Evolutionary conservation across 805 yeast genomes (phyloP), one percentile per base, ranked within the genome.

Genomic region (Candida maesae): DNA sequence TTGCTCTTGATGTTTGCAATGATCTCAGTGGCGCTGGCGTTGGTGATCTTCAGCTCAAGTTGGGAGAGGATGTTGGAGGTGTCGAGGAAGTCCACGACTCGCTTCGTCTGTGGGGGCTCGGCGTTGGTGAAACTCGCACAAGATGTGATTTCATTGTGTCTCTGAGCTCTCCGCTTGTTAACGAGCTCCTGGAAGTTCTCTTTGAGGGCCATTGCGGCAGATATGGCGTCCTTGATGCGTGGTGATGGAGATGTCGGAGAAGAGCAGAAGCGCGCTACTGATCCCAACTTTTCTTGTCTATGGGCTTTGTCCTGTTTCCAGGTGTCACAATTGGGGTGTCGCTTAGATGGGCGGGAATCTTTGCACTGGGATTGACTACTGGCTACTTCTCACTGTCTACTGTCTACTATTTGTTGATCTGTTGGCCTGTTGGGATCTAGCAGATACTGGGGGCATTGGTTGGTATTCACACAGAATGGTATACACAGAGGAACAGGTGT

Each of bases 31-130:
- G 66, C 68, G 17, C 56, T 42, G 9, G 66, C 42, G 10, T 59
- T 60, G 2, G 76, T 71, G 36, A 73, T 72, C 33, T 55, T 65
- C 6, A 63, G 46, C 42, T 71, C 76, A 8, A 3, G 2, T 4
- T 15, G 19, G 6, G 27, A 12, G n/a, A 33, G 35, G 12, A 33
- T 13, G 5, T 14, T 27, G 11, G 27, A 33, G 23, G 17, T 23
- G 21, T 35, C 37, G 11, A 33, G n/a, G 19, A 33, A 23, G 28
- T 21, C 28, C 18, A 33, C 35, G n/a, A 33, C 19, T 13, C 35
- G 26, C 15, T 6, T 14, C 20, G 23, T 21, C 18, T 21, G 19
- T 15, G 35, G 35, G 7, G 14, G 20, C 13, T 33, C 10, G 8
- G n/a, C 27, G 6, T n/a, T 14, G 6, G 35, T 26, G 5, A 33